Evolutionary conservation across 805 yeast species (phyloP).

Genomic region (Yarrowia porcina): DNA sequence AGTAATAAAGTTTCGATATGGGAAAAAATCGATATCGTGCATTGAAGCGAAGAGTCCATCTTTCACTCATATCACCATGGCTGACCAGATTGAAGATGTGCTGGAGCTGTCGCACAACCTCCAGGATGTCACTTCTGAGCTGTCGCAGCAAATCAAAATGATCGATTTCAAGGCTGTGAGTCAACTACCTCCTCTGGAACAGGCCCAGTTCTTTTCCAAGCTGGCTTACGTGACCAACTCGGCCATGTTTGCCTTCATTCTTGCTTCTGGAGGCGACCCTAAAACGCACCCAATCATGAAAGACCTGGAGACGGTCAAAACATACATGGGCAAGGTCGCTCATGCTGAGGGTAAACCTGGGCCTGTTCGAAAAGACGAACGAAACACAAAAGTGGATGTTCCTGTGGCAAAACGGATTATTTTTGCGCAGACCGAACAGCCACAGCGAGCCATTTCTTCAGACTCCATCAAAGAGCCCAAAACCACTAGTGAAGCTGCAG

Average conservation of each 20-base stretch:
- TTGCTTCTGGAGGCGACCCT: conserved; percentile 56
- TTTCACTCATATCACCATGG: neutral
- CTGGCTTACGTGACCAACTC: conserved; percentile 32
- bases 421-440: conserved; percentile 16
- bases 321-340: conserved; percentile 61
- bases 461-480: neutral
- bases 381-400: conserved; percentile 16
- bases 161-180: conserved; percentile 9
- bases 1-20: conserved; percentile 9
- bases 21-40: conserved; percentile 1
- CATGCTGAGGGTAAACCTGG: conserved; percentile 29
- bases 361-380: neutral
- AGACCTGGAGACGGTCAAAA: conserved; percentile 63
- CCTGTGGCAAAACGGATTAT: conserved; percentile 11
- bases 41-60: neutral
- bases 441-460: conserved; percentile 1
- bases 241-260: conserved; percentile 42
- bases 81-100: conserved; percentile 17
- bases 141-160: conserved; percentile 3
- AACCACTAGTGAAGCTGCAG: conserved; percentile 5
- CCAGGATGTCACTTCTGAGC: neutral
- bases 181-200: conserved; percentile 23
- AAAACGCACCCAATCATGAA: conserved; percentile 59
- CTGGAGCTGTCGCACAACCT: conserved; percentile 7
- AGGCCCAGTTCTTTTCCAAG: conserved; percentile 30